These are phyloP conservation scores for Scalesia atractyloides DNA, from an alignment of 129 eudicot genomes.

Conservation along the genomic window DNA sequence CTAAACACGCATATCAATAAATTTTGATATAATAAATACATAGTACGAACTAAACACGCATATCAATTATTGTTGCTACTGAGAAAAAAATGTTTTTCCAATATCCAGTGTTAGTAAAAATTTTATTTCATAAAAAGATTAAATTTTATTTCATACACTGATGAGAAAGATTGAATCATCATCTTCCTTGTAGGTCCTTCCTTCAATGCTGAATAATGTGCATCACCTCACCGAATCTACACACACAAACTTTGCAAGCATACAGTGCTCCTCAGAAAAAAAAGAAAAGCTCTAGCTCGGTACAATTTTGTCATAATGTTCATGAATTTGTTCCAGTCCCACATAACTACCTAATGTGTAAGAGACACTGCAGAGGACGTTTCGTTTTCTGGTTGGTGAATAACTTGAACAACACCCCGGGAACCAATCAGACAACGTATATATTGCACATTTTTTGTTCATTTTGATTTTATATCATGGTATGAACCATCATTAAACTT, in stretches of 20 bases:
- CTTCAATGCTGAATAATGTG: not conserved
- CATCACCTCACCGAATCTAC: not conserved
- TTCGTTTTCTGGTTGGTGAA: constrained; percentile 39
- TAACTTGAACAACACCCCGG: constrained; percentile 6
- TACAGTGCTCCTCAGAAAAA: not conserved
- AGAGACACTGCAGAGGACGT: constrained; percentile 13
- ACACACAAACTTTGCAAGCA: constrained; percentile 2
- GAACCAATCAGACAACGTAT: constrained; percentile 22
- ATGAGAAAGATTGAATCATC: not conserved
- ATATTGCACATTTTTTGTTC: not conserved
- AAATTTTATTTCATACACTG: not conserved
- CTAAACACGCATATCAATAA: too few species aligned
- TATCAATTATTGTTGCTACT: too few species aligned
- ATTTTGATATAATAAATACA: too few species aligned
- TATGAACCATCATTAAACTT: constrained; percentile 14
- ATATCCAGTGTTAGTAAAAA: too few species aligned
- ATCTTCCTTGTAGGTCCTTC: not conserved
- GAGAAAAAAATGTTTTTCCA: too few species aligned
- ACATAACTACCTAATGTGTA: constrained; percentile 18
- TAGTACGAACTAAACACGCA: too few species aligned
- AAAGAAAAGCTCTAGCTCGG: constrained; percentile 11
- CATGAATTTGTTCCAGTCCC: constrained; percentile 31
- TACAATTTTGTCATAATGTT: constrained; percentile 29
- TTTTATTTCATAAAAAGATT: too few species aligned
- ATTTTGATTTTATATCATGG: constrained; percentile 10